A percentile compares a stretch with the other conserved stretches of the same genome.
Evolutionary conservation across 1,284 basidiomycete species (phyloP).

Genomic region (Pseudozyma pruni): DNA sequence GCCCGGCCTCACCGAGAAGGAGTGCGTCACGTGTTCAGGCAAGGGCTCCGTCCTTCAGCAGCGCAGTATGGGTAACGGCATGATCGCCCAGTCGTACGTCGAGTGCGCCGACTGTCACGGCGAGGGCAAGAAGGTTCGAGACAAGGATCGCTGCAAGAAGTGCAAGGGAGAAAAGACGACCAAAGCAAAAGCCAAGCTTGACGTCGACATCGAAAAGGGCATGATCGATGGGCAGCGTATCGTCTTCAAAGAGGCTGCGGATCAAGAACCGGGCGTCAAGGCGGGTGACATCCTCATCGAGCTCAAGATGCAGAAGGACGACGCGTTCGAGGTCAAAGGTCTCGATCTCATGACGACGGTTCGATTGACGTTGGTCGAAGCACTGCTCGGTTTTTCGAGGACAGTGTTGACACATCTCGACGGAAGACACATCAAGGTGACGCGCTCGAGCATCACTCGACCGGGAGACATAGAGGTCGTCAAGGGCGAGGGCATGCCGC

Average conservation of each 20-base stretch:
- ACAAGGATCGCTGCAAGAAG: slow-evolving; percentile 95
- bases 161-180: slow-evolving; percentile 88
- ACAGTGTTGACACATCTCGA: slow-evolving; percentile 65
- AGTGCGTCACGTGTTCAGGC: slow-evolving; percentile 84
- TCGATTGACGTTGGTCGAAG: slow-evolving; percentile 54
- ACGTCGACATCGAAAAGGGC: slow-evolving; percentile 79
- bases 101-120: slow-evolving; percentile 84
- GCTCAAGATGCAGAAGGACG: slow-evolving; percentile 77
- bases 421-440: slow-evolving; percentile 57
- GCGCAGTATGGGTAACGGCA: slow-evolving; percentile 53
- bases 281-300: slow-evolving; percentile 78
- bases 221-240: slow-evolving; percentile 86
- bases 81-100: slow-evolving; percentile 71
- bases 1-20: slow-evolving; percentile 80
- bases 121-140: slow-evolving; percentile 80
- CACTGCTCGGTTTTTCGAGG: slow-evolving; percentile 60
- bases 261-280: slow-evolving; percentile 69
- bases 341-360: slow-evolving; percentile 81
- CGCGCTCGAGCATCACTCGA: slow-evolving; percentile 46
- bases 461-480: slow-evolving; percentile 59
- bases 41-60: slow-evolving; percentile 78
- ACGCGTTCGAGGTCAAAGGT: slow-evolving; percentile 82
- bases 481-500: slow-evolving; percentile 62
- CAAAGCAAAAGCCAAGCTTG: slow-evolving; percentile 79
- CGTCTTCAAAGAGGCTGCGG: slow-evolving; percentile 86